Conservation (phyloP, 1,284 basidiomycete genomes). For the Inonotus hispidus region DNA sequence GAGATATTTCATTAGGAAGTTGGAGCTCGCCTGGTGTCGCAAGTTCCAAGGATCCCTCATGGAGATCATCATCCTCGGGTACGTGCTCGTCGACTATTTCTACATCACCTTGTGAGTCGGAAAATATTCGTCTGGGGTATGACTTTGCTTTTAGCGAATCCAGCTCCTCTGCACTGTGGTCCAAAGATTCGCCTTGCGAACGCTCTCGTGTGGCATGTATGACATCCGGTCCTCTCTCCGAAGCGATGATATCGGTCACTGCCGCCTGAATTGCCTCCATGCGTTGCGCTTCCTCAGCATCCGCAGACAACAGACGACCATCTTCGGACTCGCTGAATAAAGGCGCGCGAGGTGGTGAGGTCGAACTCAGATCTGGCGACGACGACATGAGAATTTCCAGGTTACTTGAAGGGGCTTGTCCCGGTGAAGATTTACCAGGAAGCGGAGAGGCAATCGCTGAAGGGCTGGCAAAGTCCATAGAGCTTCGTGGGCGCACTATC, state of each 20-base stretch:
- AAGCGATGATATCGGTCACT: conserved; percentile 87
- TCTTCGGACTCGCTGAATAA: conserved; percentile 77
- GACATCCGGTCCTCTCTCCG: conserved; percentile 51
- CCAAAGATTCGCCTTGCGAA: conserved; percentile 12
- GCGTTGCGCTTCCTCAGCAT: conserved; percentile 62
- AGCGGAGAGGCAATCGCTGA: conserved; percentile 18
- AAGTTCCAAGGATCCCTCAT: conserved; percentile 55
- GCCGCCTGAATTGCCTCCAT: conserved; percentile 95
- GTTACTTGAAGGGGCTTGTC: conserved; percentile 41
- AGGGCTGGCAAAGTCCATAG: conserved; percentile 1
- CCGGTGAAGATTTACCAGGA: conserved; percentile 29
- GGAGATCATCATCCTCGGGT: conserved; percentile 40
- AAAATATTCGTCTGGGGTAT: background rate
- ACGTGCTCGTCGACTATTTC: conserved; percentile 39
- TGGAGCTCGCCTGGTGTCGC: conserved; percentile 84
- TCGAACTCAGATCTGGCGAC: conserved; percentile 40
- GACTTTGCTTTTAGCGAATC: conserved; percentile 16
- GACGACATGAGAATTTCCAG: conserved; percentile 78
- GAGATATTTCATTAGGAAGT: conserved; percentile 75
- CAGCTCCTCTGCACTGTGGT: background rate
- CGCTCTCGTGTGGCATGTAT: conserved; percentile 15
- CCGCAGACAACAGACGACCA: conserved; percentile 37
- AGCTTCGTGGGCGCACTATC: conserved; percentile 2
- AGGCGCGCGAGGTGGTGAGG: conserved; percentile 56
- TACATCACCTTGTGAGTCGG: conserved; percentile 32